Evolutionary conservation across 371 early-diverging fungal genomes (phyloP).

Genomic region (Mortierella sp.): DNA sequence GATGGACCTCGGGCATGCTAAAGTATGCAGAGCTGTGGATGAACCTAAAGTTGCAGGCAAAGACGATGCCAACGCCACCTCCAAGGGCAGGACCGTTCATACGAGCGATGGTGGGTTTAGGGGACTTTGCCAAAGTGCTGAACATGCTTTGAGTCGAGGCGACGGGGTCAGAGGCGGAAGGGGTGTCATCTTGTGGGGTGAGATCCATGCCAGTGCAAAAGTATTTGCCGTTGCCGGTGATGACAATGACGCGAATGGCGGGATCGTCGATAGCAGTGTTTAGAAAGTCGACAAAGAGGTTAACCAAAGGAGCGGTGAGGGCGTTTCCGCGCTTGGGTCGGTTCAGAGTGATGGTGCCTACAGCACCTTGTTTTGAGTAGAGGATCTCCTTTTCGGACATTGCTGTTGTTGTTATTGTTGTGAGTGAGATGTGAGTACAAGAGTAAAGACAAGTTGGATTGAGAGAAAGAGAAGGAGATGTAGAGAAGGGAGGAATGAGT

Average conservation of each 20-base stretch:
- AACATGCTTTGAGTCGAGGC: conserved; percentile 38
- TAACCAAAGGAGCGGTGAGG: conserved; percentile 66
- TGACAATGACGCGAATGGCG: conserved; percentile 66
- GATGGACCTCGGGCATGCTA: conserved; percentile 74
- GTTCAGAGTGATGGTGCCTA: conserved; percentile 69
- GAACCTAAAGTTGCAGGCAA: conserved; percentile 73
- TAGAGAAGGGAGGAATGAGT: too few species aligned
- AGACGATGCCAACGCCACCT: conserved; percentile 80
- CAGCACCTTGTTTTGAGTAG: conserved; percentile 55
- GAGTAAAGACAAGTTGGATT: neutral
- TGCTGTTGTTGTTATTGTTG: neutral
- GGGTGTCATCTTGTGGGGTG: conserved; percentile 55
- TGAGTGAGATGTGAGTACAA: neutral
- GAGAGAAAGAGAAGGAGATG: neutral
- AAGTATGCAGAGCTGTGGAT: conserved; percentile 63
- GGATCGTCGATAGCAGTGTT: conserved; percentile 62
- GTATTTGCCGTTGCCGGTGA: conserved; percentile 79
- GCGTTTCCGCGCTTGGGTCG: conserved; percentile 75
- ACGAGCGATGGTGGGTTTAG: conserved; percentile 75
- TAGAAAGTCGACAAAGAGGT: conserved; percentile 59
- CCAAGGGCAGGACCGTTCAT: conserved; percentile 82
- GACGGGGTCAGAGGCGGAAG: conserved; percentile 56
- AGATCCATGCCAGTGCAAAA: conserved; percentile 85
- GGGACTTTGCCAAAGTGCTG: conserved; percentile 56
- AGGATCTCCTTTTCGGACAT: conserved; percentile 55